A percentile compares a stretch with the other conserved stretches of the same genome.
Conservation (phyloP, 441 rosid genomes). For the Theobroma grandiflorum region DNA sequence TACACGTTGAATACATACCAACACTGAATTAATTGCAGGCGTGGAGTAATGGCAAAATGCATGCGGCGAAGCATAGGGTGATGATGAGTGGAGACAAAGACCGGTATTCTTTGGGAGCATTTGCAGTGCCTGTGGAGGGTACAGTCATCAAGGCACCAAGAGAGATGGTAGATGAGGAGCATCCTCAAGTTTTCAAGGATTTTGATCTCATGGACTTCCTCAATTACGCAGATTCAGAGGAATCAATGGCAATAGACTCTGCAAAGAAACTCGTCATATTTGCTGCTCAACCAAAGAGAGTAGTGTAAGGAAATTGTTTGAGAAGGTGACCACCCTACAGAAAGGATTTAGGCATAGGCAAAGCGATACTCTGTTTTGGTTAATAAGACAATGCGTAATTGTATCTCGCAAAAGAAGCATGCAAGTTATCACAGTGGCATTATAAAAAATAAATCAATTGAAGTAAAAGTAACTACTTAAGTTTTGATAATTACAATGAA, state of each 20-base stretch:
- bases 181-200: constrained; percentile 27
- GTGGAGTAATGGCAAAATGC: constrained; percentile 36
- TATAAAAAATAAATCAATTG: too few relatives aligned
- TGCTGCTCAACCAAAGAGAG: background rate
- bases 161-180: constrained; percentile 22
- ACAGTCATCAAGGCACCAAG: constrained; percentile 23
- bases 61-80: constrained; percentile 33
- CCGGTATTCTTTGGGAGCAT: background rate
- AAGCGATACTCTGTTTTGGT: too few relatives aligned
- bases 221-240: background rate
- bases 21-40: constrained; percentile 14
- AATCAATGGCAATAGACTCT: background rate
- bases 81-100: constrained; percentile 21
- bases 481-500: too few relatives aligned
- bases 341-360: too few relatives aligned
- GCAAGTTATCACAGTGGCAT: too few relatives aligned
- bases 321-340: too few relatives aligned
- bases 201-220: constrained; percentile 25
- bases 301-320: too few relatives aligned
- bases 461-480: too few relatives aligned
- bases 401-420: too few relatives aligned
- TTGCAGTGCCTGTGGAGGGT: constrained; percentile 24
- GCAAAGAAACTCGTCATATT: background rate
- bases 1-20: background rate
- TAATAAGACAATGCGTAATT: too few relatives aligned